phyloP scores from a whole-genome alignment of 192 early-diverging fungal genomes.

The Coemansia sp. region DNA sequence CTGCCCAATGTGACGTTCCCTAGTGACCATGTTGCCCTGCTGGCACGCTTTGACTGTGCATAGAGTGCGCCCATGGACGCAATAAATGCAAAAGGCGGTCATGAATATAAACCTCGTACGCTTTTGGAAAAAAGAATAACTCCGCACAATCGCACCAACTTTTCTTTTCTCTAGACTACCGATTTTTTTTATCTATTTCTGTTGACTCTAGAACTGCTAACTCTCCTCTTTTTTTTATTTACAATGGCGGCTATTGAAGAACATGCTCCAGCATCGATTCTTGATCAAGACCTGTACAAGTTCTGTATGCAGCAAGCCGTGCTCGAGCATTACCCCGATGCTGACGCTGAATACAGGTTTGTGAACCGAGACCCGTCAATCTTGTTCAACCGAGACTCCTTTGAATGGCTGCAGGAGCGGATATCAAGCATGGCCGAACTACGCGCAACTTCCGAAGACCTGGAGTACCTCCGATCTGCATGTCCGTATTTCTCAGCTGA shows the following conservation, averaged over 20 bases:
- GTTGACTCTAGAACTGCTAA: not conserved
- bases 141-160: not conserved
- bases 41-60: conserved; percentile 31
- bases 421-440: conserved; percentile 36
- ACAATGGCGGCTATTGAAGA: conserved; percentile 4
- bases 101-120: not conserved
- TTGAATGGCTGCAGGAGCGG: conserved; percentile 52
- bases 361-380: conserved; percentile 63
- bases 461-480: conserved; percentile 46
- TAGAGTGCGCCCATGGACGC: not conserved
- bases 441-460: conserved; percentile 27
- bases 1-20: conserved; percentile 50
- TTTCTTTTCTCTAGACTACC: not conserved
- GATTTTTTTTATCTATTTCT: not conserved
- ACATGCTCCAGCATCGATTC: conserved; percentile 60
- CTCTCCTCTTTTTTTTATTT: not conserved
- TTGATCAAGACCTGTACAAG: conserved; percentile 87
- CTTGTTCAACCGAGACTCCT: conserved; percentile 47
- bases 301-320: conserved; percentile 84
- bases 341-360: conserved; percentile 65
- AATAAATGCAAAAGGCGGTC: not conserved
- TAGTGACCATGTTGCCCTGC: conserved; percentile 54
- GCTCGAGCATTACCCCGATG: conserved; percentile 68
- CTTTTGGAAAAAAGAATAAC: not conserved
- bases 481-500: conserved; percentile 62